A percentile compares a stretch with the other conserved stretches of the same genome.
These are phyloP conservation scores for Colletotrichum sp. DNA, from an alignment of 2,329 filamentous ascomycete species.

Conservation along the genomic window DNA sequence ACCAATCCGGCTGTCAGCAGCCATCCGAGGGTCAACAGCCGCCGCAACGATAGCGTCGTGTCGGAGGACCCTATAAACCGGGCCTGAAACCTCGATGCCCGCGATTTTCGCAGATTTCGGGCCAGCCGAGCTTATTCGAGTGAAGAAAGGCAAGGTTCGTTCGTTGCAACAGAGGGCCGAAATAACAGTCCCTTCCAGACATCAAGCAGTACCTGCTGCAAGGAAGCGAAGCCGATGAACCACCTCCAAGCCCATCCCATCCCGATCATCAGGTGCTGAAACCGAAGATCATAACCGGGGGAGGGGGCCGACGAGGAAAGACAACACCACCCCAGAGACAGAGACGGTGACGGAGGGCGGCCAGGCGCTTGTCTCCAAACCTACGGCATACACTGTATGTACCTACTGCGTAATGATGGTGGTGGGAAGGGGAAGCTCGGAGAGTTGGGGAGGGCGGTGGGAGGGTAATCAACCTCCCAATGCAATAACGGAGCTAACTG, in stretches of 20 bases:
- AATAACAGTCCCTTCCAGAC: neutral
- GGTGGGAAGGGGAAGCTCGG: neutral
- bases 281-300: conserved; percentile 12
- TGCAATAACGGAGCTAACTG: neutral
- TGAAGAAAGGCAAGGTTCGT: neutral
- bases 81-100: neutral
- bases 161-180: neutral
- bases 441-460: neutral
- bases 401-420: neutral
- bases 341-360: neutral
- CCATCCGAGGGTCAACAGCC: neutral
- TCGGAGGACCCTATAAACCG: neutral
- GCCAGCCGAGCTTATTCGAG: neutral
- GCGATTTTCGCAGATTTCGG: neutral
- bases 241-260: conserved; percentile 6
- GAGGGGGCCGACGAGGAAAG: neutral
- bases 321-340: neutral
- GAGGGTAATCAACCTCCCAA: neutral
- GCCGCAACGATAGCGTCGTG: conserved; percentile 9
- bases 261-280: conserved; percentile 16
- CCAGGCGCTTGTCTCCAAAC: neutral
- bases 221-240: neutral
- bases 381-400: neutral
- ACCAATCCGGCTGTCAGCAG: neutral
- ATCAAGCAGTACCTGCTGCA: neutral